phyloP scores from a whole-genome alignment of 2,329 filamentous ascomycete genomes.

The Colletotrichum tropicicola region DNA sequence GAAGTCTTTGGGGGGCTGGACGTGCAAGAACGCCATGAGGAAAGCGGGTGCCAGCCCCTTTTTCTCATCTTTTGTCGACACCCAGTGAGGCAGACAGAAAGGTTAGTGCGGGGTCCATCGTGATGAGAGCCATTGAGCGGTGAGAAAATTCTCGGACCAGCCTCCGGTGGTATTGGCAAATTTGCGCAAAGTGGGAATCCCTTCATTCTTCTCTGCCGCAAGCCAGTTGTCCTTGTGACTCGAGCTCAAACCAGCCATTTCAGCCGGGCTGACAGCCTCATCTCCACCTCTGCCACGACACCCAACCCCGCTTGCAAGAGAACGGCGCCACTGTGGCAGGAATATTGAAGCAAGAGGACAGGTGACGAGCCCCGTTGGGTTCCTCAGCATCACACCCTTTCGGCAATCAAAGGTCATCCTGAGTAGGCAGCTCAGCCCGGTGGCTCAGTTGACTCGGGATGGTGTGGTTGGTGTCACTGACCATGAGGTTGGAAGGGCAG shows the following conservation, averaged over 20 bases:
- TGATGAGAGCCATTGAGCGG: not conserved
- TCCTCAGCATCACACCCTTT: not conserved
- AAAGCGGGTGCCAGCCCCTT: conserved; percentile 6
- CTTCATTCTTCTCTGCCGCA: not conserved
- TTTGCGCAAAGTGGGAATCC: not conserved
- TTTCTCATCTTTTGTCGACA: not conserved
- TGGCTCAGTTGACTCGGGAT: conserved; percentile 4
- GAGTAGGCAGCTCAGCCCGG: not conserved
- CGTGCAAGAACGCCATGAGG: not conserved
- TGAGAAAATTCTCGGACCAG: not conserved
- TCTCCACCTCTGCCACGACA: conserved; percentile 12
- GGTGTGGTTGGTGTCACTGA: conserved; percentile 5
- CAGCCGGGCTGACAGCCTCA: not conserved
- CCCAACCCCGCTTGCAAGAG: not conserved
- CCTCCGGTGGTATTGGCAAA: not conserved
- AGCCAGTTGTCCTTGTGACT: not conserved
- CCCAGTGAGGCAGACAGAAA: not conserved
- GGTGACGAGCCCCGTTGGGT: not conserved
- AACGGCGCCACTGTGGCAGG: not conserved
- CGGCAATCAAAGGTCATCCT: not conserved
- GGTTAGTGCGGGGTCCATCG: not conserved
- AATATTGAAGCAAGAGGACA: not conserved
- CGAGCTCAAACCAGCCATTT: not conserved
- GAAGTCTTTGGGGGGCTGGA: not conserved
- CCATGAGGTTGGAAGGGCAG: not conserved